Evolutionary conservation across 2,329 filamentous ascomycete genomes (phyloP), one percentile per base, ranked within the genome.

Genomic region (Akanthomyces muscarius): DNA sequence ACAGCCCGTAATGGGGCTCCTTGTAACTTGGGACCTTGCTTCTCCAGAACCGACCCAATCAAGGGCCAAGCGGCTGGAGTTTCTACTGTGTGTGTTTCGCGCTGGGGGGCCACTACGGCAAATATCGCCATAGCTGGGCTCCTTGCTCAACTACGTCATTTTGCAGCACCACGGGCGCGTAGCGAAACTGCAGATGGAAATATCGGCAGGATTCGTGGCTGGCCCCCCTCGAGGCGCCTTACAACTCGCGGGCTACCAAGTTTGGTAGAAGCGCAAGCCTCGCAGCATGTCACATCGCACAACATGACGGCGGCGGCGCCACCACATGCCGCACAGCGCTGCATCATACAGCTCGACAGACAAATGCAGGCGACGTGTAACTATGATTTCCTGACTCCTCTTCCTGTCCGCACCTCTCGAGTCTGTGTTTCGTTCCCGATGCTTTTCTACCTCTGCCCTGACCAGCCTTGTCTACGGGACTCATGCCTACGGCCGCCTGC

Each of bases 331-430:
- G 45, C 36, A 60, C 28, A 36, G 28, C 41, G 30, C 47, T 42
- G 56, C 21, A 52, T 60, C 57, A 52, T 60, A 25, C 51, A 53
- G 51, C 36, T 41, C 13, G 41, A 58, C 42, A 47, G 28, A 36
- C 55, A 28, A 21, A 59, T 59, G 56, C 58, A 53, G 58, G 58
- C 58, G 58, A 61, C 58, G 36, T 53, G 58, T 61, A 36, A 36
- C 33, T 36, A 61, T 54, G 48, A 54, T 61, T 59, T 41, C 8
- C 18, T n/a, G 28, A 10, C 57, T 48, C 38, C 57, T 60, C 36
- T 30, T 25, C 25, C 10, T 33, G 48, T 25, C 21, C 47, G 23
- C 23, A 25, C 45, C n/a, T 51, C 28, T 51, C 48, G 57, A 60
- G 57, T 60, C 47, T 58, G 25, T 14, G 21, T 45, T 47, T 57